A percentile compares a stretch with the other conserved stretches of the same genome.
These are phyloP conservation scores for Leptographium procerum DNA, from an alignment of 2,329 filamentous ascomycete species.

Conservation along the genomic window DNA sequence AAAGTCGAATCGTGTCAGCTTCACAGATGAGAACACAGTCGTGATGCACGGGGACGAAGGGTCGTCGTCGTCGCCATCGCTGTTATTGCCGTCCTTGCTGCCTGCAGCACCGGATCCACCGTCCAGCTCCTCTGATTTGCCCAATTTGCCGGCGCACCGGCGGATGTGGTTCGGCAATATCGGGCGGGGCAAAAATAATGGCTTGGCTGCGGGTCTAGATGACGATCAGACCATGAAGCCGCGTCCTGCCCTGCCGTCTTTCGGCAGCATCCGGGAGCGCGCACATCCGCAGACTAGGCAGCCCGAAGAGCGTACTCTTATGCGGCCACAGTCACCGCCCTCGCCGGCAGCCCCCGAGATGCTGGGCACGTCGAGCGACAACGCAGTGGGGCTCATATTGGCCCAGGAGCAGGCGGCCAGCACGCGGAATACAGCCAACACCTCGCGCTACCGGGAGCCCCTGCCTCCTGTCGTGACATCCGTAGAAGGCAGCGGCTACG, in stretches of 20 bases:
- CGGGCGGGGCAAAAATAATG: slow-evolving; percentile 38
- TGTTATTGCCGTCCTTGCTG: background rate
- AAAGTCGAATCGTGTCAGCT: slow-evolving; percentile 66
- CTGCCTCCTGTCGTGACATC: slow-evolving; percentile 60
- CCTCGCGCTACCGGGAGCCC: slow-evolving; percentile 48
- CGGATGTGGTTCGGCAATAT: slow-evolving; percentile 42
- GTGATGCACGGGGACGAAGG: slow-evolving; percentile 36
- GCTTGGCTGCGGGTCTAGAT: slow-evolving; percentile 27
- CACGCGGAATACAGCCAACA: slow-evolving; percentile 39
- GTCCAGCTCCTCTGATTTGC: background rate
- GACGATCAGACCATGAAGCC: slow-evolving; percentile 63
- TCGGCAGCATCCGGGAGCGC: slow-evolving; percentile 59
- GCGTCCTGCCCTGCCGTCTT: slow-evolving; percentile 60
- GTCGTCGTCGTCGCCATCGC: slow-evolving; percentile 18
- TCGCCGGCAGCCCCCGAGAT: slow-evolving; percentile 18
- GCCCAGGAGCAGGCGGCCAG: slow-evolving; percentile 37
- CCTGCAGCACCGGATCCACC: slow-evolving; percentile 4
- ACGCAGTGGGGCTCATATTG: slow-evolving; percentile 44
- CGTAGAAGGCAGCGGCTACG: slow-evolving; percentile 53
- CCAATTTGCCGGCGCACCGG: slow-evolving; percentile 16
- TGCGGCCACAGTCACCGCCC: slow-evolving; percentile 28
- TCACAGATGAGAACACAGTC: slow-evolving; percentile 53
- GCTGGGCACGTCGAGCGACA: slow-evolving; percentile 48
- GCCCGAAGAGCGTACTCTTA: slow-evolving; percentile 46
- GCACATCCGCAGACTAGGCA: slow-evolving; percentile 20